A percentile compares a stretch with the other conserved stretches of the same genome.
These are phyloP conservation scores for Entomortierella chlamydospora DNA, from an alignment of 192 early-diverging fungal species.

Conservation along the genomic window DNA sequence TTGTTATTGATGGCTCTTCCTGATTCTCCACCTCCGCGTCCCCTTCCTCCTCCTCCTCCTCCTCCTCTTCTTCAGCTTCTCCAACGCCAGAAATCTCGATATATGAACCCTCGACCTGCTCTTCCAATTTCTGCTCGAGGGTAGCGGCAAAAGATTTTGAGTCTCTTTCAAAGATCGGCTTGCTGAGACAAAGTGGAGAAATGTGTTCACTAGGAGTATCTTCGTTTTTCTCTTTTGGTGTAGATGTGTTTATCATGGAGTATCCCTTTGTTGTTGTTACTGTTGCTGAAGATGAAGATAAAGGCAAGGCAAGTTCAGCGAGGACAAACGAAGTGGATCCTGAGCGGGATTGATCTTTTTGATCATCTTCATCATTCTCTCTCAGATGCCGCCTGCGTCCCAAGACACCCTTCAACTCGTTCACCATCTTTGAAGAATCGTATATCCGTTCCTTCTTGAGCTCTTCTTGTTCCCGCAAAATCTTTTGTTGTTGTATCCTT, in stretches of 20 bases:
- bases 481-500: conserved; percentile 59
- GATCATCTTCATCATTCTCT: conserved; percentile 30
- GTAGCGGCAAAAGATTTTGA: conserved; percentile 3
- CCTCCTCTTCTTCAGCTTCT: conserved; percentile 28
- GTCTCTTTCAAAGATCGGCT: background rate
- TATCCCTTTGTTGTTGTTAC: too few species aligned
- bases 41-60: conserved; percentile 4
- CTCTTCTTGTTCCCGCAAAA: conserved; percentile 58
- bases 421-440: conserved; percentile 65
- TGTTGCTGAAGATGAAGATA: background rate
- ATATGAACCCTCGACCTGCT: conserved; percentile 9
- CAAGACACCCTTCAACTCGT: conserved; percentile 68
- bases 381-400: conserved; percentile 51
- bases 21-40: background rate
- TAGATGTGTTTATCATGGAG: too few species aligned
- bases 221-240: too few species aligned
- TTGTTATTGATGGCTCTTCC: background rate
- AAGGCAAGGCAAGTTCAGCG: background rate
- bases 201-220: background rate
- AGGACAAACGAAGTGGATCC: background rate
- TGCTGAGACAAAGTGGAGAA: conserved; percentile 11
- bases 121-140: conserved; percentile 5
- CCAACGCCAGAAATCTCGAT: conserved; percentile 41
- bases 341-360: background rate
- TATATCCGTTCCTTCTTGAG: conserved; percentile 24